Base-by-base conservation (phyloP, 202 grass and related monocot genomes). In the Panicum virgatum region DNA sequence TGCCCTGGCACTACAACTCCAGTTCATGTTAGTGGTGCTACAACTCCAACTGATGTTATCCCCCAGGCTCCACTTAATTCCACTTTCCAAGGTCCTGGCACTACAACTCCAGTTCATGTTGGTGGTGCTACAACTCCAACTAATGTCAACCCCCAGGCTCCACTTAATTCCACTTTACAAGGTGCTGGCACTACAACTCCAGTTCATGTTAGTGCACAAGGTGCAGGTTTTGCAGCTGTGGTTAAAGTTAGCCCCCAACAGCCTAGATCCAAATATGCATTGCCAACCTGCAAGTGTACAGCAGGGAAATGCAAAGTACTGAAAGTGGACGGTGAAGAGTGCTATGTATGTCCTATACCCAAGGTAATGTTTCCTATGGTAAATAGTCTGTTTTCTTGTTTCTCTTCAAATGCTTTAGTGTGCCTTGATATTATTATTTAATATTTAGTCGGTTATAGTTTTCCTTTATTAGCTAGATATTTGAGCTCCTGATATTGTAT, bases 271-370 rank as follows among this genome's bases (percentile, higher is more conserved):
- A 77, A 65, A 38, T 23, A 40, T 62, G 15, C 57, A 68, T 0
- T 0, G 20, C 88, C 66, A 16, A 82, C 56, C 62, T 96, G 93
- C 80, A 67, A 32, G 62, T 92, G 93, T 86, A 48, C 54, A 25
- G 90, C 90, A 57, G 90, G 93, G 48, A 23, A 50, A 59, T 96
- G 90, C 72, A 82, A 0, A 30, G 29, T 37, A 63, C 10, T 3
- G 26, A 73, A 9, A 72, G 60, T 62, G 43, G 62, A 53, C 9
- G 62, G 54, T 12, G 52, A 76, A 53, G 57, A 62, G 19, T 92
- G 52, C 48, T 92, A 90, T 84, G 57, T 87, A 15, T 96, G 90
- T 36, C 39, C 32, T 75, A 82, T 92, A 82, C 72, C 7, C 42
- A 86, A 92, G 93, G 90, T 96, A 96, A 51, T 83, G 6, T 19